Evolutionary conservation across 495 filamentous ascomycete genomes (phyloP), one percentile per base, ranked within the genome.

Genomic region (Aspergillus mulundensis): DNA sequence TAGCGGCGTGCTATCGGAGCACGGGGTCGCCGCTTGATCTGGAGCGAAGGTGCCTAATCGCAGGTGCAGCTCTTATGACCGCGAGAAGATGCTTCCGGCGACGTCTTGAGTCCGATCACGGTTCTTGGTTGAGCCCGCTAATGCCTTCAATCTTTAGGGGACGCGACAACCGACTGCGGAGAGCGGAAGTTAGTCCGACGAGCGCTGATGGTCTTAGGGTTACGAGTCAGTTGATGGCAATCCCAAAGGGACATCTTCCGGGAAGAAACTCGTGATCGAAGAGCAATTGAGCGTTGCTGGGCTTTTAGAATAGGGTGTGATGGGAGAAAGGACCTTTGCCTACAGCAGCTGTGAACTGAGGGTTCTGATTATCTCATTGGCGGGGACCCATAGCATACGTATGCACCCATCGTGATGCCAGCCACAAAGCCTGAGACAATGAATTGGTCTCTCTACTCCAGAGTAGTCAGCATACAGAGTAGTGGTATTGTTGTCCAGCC

Each of bases 1-100:
- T 34, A 54, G 59, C 47, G 51, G 57, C 41, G 48, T 32, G 39
- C 58, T 51, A 18, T 49, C 52, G 30, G 19, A 55, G 44, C 46
- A 36, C 40, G n/a, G 28, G 38, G 41, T 24, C 20, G 7, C 23
- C n/a, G 38, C 34, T 39, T 18, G 36, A 23, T 10, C 3, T 46
- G 1, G 15, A 5, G 18, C 6, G 15, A 24, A 28, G 7, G 38
- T 34, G 20, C 20, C 20, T 18, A n/a, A 19, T 23, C 23, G 23
- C 7, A 8, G 23, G 7, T 20, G 12, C 3, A 14, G 5, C 38
- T 40, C 5, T 12, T 40, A 18, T 40, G 18, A 3, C n/a, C n/a
- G 3, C n/a, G 15, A 6, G 12, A 18, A 16, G 12, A 3, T 10
- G 8, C n/a, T 18, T 40, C n/a, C 5, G 12, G 18, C 20, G 2